Evolutionary conservation across 1,284 basidiomycete genomes (phyloP).

Genomic region (Rhodofomes roseus): DNA sequence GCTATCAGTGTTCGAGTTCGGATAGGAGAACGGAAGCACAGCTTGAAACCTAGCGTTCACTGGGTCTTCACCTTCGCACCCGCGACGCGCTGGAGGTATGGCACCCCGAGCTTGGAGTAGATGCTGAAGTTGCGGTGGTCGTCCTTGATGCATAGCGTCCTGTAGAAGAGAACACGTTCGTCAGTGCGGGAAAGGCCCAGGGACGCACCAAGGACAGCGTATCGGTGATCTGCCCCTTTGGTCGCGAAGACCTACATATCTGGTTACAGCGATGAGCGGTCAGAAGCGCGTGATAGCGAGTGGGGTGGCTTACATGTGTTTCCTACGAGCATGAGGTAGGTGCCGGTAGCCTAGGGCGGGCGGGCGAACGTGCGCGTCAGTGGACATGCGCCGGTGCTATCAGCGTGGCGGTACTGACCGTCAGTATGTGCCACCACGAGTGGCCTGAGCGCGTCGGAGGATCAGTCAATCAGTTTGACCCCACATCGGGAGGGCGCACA

Average conservation of each 20-base stretch:
- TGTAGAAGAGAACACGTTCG: slow-evolving; percentile 17
- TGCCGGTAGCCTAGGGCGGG: slow-evolving; percentile 44
- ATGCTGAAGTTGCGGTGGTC: slow-evolving; percentile 46
- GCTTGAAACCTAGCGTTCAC: not conserved
- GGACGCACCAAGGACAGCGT: not conserved
- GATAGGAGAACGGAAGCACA: not conserved
- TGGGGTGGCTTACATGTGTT: slow-evolving; percentile 48
- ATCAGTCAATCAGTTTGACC: not conserved
- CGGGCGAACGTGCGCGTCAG: not conserved
- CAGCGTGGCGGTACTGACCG: slow-evolving; percentile 32
- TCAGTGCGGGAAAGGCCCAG: not conserved
- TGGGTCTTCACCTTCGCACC: slow-evolving; percentile 16
- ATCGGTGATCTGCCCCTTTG: not conserved
- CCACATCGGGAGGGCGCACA: not conserved
- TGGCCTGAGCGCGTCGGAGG: slow-evolving; percentile 41
- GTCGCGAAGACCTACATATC: slow-evolving; percentile 1
- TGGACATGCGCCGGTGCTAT: not conserved
- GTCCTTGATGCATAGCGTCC: slow-evolving; percentile 58
- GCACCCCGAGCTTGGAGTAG: slow-evolving; percentile 38
- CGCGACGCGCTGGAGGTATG: slow-evolving; percentile 28
- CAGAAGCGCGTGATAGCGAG: not conserved
- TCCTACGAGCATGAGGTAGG: slow-evolving; percentile 58
- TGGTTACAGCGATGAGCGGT: not conserved
- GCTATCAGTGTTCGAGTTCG: not conserved
- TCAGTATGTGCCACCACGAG: slow-evolving; percentile 73